phyloP scores from a whole-genome alignment of 164 flowering plant species.

The Tetracentron sinense region DNA sequence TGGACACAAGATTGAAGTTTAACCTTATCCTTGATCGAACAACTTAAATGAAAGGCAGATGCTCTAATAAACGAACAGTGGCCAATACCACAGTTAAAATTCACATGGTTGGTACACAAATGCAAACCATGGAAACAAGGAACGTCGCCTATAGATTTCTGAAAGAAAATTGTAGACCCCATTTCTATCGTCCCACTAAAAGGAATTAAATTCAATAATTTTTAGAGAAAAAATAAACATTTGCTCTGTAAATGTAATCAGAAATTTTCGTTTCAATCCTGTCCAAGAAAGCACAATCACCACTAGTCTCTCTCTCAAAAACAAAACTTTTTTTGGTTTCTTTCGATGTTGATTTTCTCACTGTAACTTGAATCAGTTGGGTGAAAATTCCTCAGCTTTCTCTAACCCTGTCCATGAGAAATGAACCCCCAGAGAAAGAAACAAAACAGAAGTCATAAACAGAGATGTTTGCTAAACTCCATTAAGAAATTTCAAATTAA shows the following conservation, averaged over 20 bases:
- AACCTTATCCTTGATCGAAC: constrained; percentile 8
- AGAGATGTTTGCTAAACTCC: neutral
- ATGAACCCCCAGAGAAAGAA: too few species aligned
- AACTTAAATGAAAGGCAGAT: constrained; percentile 4
- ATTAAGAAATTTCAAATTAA: neutral
- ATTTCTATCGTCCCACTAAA: constrained; percentile 14
- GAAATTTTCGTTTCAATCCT: constrained; percentile 5
- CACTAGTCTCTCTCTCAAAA: constrained; percentile 1
- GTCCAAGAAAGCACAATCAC: neutral
- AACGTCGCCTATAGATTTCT: constrained; percentile 23
- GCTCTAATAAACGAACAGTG: constrained; percentile 8
- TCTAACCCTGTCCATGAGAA: neutral
- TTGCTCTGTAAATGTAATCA: neutral
- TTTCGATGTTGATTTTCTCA: too few species aligned
- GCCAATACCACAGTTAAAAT: constrained; percentile 6
- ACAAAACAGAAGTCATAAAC: neutral
- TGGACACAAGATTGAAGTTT: constrained; percentile 14
- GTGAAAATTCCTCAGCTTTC: neutral
- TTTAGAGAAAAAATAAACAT: neutral
- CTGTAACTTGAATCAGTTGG: too few species aligned
- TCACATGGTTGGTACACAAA: constrained; percentile 14
- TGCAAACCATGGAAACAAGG: constrained; percentile 21
- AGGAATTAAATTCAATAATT: neutral
- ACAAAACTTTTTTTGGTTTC: neutral
- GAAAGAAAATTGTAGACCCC: constrained; percentile 25